Evolutionary conservation across 2,329 filamentous ascomycete genomes (phyloP), one percentile per base, ranked within the genome.

Genomic region (Colletotrichum echinochloae): DNA sequence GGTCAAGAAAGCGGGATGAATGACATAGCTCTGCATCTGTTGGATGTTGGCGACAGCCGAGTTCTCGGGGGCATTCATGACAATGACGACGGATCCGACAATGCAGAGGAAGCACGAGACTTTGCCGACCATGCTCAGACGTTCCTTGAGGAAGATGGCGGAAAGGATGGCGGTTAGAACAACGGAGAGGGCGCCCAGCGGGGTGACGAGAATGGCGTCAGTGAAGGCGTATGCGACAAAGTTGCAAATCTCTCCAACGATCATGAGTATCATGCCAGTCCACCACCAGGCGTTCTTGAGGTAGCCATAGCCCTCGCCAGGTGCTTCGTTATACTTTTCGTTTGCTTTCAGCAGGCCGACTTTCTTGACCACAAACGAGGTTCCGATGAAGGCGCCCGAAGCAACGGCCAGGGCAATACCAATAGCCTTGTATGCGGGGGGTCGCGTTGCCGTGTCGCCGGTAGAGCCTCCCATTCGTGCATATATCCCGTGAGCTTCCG

Each of bases 181-280:
- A 71, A 98, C 96, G 1, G 94, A 94, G 60, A 98, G 85, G 4
- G 95, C 95, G 72, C 95, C 95, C 64, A 98, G 85, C 5, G 95
- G 95, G 0, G 95, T 98, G 65, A 98, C 95, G 73, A 98, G 85
- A 75, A 98, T 98, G 71, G 95, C 95, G 80, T 98, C 96, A 73
- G 96, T 96, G 77, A 98, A 98, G 66, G 94, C 94, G 79, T 98
- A 98, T 64, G 96, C 96, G 79, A 95, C 94, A 79, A 98, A 97
- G 82, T 99, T 99, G 88, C 94, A 97, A 66, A 97, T 89, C 81
- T 99, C 96, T 75, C 96, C 96, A 52, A 98, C 77, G 75, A 98
- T 97, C 96, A 99, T 98, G 70, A 98, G 87, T 0, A 85, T 94
- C 96, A 99, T 98, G 75, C 96, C 96, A 1, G 85, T 81, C 96